These are phyloP conservation scores for Polyporus tsugae DNA, from an alignment of 1,284 basidiomycete species.

Conservation along the genomic window DNA sequence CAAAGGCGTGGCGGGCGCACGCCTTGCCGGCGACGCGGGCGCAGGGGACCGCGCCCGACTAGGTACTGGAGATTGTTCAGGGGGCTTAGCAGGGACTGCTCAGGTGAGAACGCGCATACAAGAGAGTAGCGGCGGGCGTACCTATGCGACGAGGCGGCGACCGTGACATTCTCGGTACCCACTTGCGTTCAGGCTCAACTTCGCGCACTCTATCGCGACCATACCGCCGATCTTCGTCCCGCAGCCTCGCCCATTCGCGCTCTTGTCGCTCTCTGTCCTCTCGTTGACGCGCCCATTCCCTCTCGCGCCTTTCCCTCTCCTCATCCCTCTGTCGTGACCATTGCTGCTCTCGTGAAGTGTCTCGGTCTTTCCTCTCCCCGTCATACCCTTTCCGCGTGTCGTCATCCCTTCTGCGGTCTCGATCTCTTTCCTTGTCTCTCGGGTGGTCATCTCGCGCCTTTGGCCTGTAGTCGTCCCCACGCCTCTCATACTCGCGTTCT, in stretches of 20 bases:
- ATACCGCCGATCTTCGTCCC: slow-evolving; percentile 29
- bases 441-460: slow-evolving; percentile 28
- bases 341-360: slow-evolving; percentile 17
- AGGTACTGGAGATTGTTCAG: slow-evolving; percentile 22
- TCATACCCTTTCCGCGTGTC: slow-evolving; percentile 30
- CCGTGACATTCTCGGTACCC: slow-evolving; percentile 37
- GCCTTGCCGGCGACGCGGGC: slow-evolving; percentile 24
- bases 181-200: slow-evolving; percentile 34
- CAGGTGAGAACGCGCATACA: slow-evolving; percentile 16
- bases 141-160: slow-evolving; percentile 42
- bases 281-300: slow-evolving; percentile 12
- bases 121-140: slow-evolving; percentile 24
- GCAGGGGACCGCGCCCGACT: slow-evolving; percentile 34
- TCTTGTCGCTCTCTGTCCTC: slow-evolving; percentile 28
- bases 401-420: slow-evolving; percentile 28
- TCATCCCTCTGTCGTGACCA: slow-evolving; percentile 20
- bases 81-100: slow-evolving; percentile 22
- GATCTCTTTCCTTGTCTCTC: slow-evolving; percentile 16
- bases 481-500: slow-evolving; percentile 37
- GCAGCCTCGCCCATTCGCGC: slow-evolving; percentile 23
- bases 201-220: slow-evolving; percentile 34
- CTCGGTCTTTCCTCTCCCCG: slow-evolving; percentile 25
- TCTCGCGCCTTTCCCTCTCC: slow-evolving; percentile 15
- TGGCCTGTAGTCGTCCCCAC: slow-evolving; percentile 30
- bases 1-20: slow-evolving; percentile 25